Evolutionary conservation across 768 basidiomycete species (phyloP), one percentile per base, ranked within the genome.

Genomic region (Sarcodon sp.): DNA sequence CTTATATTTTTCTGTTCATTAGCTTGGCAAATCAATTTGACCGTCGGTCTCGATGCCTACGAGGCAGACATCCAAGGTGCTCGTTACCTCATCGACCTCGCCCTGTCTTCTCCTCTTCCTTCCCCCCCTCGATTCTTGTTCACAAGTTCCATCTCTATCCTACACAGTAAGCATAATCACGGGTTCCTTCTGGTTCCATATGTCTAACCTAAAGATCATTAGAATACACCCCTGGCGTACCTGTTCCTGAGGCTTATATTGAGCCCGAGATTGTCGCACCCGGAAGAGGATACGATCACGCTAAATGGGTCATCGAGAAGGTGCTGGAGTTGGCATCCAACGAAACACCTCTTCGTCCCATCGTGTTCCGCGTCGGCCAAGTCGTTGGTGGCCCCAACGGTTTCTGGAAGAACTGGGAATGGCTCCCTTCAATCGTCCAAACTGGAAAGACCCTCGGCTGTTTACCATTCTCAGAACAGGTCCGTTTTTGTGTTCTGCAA

Each of bases 281-380:
- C 43, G 63, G 61, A 2, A 54, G 48, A 12, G 70, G 70, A 3
- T 72, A 72, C 51, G 54, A 54, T 15, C 67, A 69, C 35, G 54
- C 57, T 39, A 66, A 66, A 51, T 66, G 61, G 61, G 61, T 72
- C 7, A 58, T 63, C 1, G 72, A 74, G 51, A 50, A 59, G 7
- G 60, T 72, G 33, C 54, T 72, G 6, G 46, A 56, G 21, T 48
- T 37, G 1, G 70, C 67, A 0, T 53, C 57, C 2, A 47, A 60
- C 21, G 16, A 35, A 8, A 65, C 67, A 0, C 34, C 54, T 0
- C 52, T 73, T 3, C 50, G 50, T 2, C 50, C 65, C 1, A 47
- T 66, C 13, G 60, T 67, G 8, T 64, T 72, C 1, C 66, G 73
- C 4, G 59, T 71, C 16, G 73, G 71, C 1, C 72, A 73, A 57